These are phyloP conservation scores for Peronosclerospora sorghi DNA, from an alignment of 352 stramenopile species.

Conservation along the genomic window DNA sequence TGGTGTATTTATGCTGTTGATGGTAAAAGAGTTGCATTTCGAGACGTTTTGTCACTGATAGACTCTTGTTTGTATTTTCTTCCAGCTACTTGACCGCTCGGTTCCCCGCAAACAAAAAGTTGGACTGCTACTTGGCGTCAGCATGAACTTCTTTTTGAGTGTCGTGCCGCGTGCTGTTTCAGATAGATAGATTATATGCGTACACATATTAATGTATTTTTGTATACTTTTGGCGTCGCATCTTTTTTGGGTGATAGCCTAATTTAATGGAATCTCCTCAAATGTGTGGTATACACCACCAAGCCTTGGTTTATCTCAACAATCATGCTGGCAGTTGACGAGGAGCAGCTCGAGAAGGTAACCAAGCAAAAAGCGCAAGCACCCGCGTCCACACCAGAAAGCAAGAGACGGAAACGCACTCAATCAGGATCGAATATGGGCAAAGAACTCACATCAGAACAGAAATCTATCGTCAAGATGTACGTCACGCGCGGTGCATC, in stretches of 20 bases:
- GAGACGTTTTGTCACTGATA: not conserved
- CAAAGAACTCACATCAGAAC: conserved; percentile 55
- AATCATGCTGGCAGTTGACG: conserved; percentile 35
- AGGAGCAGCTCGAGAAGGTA: conserved; percentile 28
- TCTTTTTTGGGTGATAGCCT: no score
- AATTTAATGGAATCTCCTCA: not conserved
- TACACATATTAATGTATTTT: no score
- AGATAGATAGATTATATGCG: conserved; percentile 26
- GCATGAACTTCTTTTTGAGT: conserved; percentile 86
- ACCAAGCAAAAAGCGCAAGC: conserved; percentile 6
- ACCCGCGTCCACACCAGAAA: conserved; percentile 13
- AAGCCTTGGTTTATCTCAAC: conserved; percentile 2
- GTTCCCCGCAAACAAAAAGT: conserved; percentile 83
- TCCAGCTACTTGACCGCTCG: conserved; percentile 71
- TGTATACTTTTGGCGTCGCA: no score
- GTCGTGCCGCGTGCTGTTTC: conserved; percentile 72
- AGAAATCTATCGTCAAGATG: conserved; percentile 70
- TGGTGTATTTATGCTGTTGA: conserved; percentile 85
- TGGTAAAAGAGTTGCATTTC: conserved; percentile 31
- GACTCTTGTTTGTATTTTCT: not conserved
- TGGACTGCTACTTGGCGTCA: conserved; percentile 70
- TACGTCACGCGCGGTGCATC: conserved; percentile 50
- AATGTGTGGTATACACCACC: not conserved
- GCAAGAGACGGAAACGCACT: conserved; percentile 25
- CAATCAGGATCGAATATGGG: conserved; percentile 19